Conservation (phyloP, 2,329 filamentous ascomycete genomes). For the Fusarium annulatum region DNA sequence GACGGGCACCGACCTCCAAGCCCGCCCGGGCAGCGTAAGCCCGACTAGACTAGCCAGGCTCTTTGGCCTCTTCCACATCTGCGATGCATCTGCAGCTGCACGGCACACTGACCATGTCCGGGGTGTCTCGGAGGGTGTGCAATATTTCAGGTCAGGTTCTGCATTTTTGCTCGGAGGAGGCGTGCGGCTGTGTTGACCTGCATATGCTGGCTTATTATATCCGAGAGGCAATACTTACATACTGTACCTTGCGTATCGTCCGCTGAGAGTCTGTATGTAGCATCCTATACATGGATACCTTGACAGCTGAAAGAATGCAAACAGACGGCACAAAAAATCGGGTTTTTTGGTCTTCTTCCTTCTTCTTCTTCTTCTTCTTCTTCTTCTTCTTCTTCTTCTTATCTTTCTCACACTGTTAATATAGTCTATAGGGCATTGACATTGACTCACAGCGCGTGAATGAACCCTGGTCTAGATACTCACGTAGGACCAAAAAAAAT, state of each 20-base stretch:
- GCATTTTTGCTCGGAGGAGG: slow-evolving; percentile 32
- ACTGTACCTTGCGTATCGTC: slow-evolving; percentile 3
- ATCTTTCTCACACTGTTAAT: not conserved
- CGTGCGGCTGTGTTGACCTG: slow-evolving; percentile 40
- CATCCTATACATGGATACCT: not conserved
- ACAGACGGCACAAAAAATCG: slow-evolving; percentile 3
- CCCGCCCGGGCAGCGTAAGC: not conserved
- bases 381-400: not conserved
- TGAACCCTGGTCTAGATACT: slow-evolving; percentile 16
- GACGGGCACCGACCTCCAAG: not conserved
- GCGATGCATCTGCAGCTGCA: slow-evolving; percentile 36
- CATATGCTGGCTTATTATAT: slow-evolving; percentile 32
- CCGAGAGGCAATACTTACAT: slow-evolving; percentile 22
- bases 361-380: not conserved
- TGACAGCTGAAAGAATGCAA: slow-evolving; percentile 25
- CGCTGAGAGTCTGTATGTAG: not conserved
- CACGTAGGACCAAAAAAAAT: slow-evolving; percentile 6
- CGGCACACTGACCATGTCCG: slow-evolving; percentile 37
- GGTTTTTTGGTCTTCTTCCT: not conserved
- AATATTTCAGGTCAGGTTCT: not conserved
- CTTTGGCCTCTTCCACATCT: slow-evolving; percentile 18
- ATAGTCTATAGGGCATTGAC: not conserved
- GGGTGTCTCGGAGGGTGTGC: slow-evolving; percentile 32
- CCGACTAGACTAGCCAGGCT: not conserved
- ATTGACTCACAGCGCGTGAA: slow-evolving; percentile 14